phyloP scores from a whole-genome alignment of 2,329 filamentous ascomycete species.

The Gaeumannomyces tritici region DNA sequence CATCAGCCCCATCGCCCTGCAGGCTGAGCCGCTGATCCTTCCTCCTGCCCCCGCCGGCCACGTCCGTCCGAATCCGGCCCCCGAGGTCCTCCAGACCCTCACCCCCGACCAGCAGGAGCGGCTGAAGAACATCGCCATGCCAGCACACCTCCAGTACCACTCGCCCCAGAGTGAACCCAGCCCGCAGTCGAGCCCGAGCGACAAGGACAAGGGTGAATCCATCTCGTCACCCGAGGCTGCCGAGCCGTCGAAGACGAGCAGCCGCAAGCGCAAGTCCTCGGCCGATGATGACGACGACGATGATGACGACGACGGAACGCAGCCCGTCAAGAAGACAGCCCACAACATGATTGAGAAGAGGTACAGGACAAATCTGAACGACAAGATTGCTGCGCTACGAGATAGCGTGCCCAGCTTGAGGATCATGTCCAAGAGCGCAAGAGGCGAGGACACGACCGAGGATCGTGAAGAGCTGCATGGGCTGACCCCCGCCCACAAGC shows the following conservation, averaged over 20 bases:
- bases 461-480: constrained; percentile 77
- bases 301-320: constrained; percentile 45
- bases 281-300: constrained; percentile 54
- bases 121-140: constrained; percentile 55
- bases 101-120: constrained; percentile 52
- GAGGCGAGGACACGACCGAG: constrained; percentile 58
- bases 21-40: constrained; percentile 18
- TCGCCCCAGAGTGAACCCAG: constrained; percentile 49
- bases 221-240: constrained; percentile 51
- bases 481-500: constrained; percentile 78
- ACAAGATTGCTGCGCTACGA: constrained; percentile 87
- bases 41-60: constrained; percentile 17
- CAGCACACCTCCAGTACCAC: constrained; percentile 49
- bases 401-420: constrained; percentile 88
- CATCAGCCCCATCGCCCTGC: constrained; percentile 25
- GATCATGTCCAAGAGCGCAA: constrained; percentile 66
- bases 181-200: constrained; percentile 43
- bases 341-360: constrained; percentile 98
- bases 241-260: constrained; percentile 32
- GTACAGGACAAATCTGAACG: constrained; percentile 92
- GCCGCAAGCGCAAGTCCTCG: constrained; percentile 62
- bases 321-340: constrained; percentile 73
- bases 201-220: constrained; percentile 32
- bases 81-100: constrained; percentile 29
- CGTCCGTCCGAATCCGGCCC: constrained; percentile 17